Conservation (phyloP, 2,329 filamentous ascomycete species). For the Trichoderma brevicompactum region DNA sequence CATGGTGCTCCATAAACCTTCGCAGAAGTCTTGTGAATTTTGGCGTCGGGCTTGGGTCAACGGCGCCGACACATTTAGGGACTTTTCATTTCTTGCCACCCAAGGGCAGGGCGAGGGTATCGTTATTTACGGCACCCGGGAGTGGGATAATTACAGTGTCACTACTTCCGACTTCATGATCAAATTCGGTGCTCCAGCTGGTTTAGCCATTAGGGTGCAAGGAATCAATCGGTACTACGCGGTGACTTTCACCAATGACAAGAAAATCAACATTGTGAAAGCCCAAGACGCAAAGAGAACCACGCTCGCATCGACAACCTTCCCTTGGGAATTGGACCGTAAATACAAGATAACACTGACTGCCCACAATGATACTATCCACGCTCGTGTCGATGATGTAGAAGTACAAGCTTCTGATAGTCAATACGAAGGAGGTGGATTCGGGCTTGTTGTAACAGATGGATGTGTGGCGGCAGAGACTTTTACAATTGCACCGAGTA, state of each 20-base stretch:
- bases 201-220: conserved; percentile 37
- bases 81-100: conserved; percentile 18
- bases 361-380: background rate
- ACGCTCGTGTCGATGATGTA: background rate
- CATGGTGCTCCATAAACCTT: conserved; percentile 22
- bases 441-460: conserved; percentile 29
- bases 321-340: conserved; percentile 24
- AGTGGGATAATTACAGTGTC: conserved; percentile 40
- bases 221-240: conserved; percentile 42
- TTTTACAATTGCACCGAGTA: background rate
- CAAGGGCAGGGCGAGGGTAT: conserved; percentile 36
- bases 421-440: conserved; percentile 22
- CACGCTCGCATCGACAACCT: conserved; percentile 3
- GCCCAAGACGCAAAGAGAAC: conserved; percentile 22
- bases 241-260: conserved; percentile 31
- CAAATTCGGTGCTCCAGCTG: conserved; percentile 35
- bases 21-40: conserved; percentile 6
- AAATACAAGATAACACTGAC: conserved; percentile 11
- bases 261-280: conserved; percentile 29
- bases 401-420: conserved; percentile 14
- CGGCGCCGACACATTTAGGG: conserved; percentile 17
- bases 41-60: conserved; percentile 29
- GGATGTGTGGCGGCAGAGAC: conserved; percentile 26
- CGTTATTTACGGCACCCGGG: conserved; percentile 40
- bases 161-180: conserved; percentile 34